A percentile compares a stretch with the other conserved stretches of the same genome.
Conservation (phyloP, 352 stramenopile species). For the Globisporangium radiosum region DNA sequence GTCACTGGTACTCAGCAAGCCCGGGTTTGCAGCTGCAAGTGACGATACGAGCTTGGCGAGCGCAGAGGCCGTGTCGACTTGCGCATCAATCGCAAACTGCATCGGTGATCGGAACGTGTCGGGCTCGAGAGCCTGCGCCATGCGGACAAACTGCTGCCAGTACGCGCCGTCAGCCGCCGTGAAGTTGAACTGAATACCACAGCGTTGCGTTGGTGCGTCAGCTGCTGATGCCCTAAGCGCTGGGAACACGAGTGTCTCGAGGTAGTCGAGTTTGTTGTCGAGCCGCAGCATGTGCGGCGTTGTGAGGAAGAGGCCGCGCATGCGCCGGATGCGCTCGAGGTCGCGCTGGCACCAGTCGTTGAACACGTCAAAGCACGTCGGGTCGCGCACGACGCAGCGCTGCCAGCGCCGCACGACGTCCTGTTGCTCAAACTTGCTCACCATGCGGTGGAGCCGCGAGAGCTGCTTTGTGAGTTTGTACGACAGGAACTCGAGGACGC, state of each 20-base stretch:
- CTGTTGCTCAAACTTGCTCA: conserved; percentile 31
- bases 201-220: conserved; percentile 6
- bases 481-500: conserved; percentile 43
- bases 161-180: conserved; percentile 20
- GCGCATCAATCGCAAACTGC: conserved; percentile 25
- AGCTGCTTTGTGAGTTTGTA: conserved; percentile 58
- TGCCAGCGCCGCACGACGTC: conserved; percentile 48
- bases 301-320: conserved; percentile 42
- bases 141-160: conserved; percentile 47
- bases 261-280: conserved; percentile 62
- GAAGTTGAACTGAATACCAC: conserved; percentile 38
- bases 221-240: conserved; percentile 9
- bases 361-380: conserved; percentile 47
- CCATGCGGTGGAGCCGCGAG: conserved; percentile 41
- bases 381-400: conserved; percentile 27
- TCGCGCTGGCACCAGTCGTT: conserved; percentile 65
- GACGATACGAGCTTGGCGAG: conserved; percentile 27
- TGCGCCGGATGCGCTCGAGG: conserved; percentile 35
- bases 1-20: conserved; percentile 21
- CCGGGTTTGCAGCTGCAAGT: conserved; percentile 24
- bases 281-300: conserved; percentile 48
- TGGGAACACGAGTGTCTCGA: conserved; percentile 31
- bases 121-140: conserved; percentile 26
- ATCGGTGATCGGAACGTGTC: conserved; percentile 42
- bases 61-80: conserved; percentile 25